Conservation (phyloP, 2,329 filamentous ascomycete genomes). For the Gnomoniopsis smithogilvyi region DNA sequence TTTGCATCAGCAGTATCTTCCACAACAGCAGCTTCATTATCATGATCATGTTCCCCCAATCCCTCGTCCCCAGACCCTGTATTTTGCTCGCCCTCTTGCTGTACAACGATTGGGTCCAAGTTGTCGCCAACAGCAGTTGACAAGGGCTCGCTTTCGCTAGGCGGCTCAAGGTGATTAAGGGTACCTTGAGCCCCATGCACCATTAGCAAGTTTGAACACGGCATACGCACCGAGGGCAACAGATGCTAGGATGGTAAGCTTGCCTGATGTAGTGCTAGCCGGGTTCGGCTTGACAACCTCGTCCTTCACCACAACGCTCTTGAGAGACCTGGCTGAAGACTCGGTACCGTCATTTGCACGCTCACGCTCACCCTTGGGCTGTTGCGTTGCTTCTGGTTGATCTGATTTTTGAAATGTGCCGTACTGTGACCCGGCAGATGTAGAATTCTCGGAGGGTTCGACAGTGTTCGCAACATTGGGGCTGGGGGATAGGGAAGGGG, state of each 20-base stretch:
- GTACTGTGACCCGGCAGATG: conserved; percentile 20
- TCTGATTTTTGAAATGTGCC: conserved; percentile 15
- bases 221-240: conserved; percentile 18
- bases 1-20: conserved; percentile 16
- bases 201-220: conserved; percentile 20
- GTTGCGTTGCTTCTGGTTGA: conserved; percentile 13
- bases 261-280: conserved; percentile 18
- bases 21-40: conserved; percentile 12
- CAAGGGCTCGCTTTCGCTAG: conserved; percentile 13
- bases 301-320: conserved; percentile 18
- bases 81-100: conserved; percentile 11
- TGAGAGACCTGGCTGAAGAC: conserved; percentile 19
- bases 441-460: conserved; percentile 12
- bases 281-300: conserved; percentile 14
- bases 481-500: conserved; percentile 6
- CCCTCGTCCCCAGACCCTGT: conserved; percentile 11
- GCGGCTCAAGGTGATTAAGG: conserved; percentile 7
- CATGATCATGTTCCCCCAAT: conserved; percentile 14
- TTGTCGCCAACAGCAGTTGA: conserved; percentile 11
- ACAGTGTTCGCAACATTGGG: conserved; percentile 18
- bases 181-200: conserved; percentile 19
- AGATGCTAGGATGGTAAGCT: conserved; percentile 20
- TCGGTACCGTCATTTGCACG: conserved; percentile 14
- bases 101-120: conserved; percentile 14
- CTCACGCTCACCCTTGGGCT: conserved; percentile 13